A percentile compares a stretch with the other conserved stretches of the same genome.
Conservation (phyloP, 1,284 basidiomycete species). For the Entoloma clypeatum region DNA sequence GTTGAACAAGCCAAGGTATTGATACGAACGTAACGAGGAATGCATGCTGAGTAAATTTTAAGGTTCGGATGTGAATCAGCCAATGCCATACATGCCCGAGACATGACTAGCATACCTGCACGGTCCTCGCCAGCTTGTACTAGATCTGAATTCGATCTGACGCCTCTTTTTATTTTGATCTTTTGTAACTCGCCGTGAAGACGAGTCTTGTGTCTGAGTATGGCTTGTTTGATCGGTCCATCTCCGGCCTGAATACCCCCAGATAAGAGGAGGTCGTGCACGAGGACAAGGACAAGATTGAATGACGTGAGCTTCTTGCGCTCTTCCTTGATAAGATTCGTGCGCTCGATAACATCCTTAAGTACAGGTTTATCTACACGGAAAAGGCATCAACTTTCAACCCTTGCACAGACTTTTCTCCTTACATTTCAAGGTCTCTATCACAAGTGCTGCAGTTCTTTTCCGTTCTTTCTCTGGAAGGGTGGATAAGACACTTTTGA, state of each 20-base stretch:
- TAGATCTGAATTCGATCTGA: slow-evolving; percentile 61
- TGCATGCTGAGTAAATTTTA: slow-evolving; percentile 51
- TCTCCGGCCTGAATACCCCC: slow-evolving; percentile 84
- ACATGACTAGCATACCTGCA: slow-evolving; percentile 50
- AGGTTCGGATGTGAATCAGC: no score
- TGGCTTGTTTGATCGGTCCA: slow-evolving; percentile 80
- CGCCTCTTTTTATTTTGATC: slow-evolving; percentile 79
- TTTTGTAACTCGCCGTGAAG: slow-evolving; percentile 82
- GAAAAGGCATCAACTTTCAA: slow-evolving; percentile 4
- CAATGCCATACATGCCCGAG: no score
- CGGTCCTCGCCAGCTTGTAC: slow-evolving; percentile 56
- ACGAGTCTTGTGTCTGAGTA: slow-evolving; percentile 84
- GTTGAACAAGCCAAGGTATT: slow-evolving; percentile 72
- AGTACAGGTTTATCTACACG: slow-evolving; percentile 67
- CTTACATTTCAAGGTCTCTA: slow-evolving; percentile 92
- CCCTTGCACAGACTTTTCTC: not conserved
- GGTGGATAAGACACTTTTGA: slow-evolving; percentile 72
- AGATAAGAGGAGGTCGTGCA: slow-evolving; percentile 83
- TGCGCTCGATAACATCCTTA: slow-evolving; percentile 56
- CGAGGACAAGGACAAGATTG: slow-evolving; percentile 76
- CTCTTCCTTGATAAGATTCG: slow-evolving; percentile 71
- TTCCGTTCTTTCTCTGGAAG: slow-evolving; percentile 76
- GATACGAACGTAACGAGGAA: slow-evolving; percentile 83
- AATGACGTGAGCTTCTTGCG: slow-evolving; percentile 67
- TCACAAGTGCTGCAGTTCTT: slow-evolving; percentile 74